These are phyloP conservation scores for Cercospora brassicicola DNA, from an alignment of 2,329 filamentous ascomycete genomes.

Conservation along the genomic window DNA sequence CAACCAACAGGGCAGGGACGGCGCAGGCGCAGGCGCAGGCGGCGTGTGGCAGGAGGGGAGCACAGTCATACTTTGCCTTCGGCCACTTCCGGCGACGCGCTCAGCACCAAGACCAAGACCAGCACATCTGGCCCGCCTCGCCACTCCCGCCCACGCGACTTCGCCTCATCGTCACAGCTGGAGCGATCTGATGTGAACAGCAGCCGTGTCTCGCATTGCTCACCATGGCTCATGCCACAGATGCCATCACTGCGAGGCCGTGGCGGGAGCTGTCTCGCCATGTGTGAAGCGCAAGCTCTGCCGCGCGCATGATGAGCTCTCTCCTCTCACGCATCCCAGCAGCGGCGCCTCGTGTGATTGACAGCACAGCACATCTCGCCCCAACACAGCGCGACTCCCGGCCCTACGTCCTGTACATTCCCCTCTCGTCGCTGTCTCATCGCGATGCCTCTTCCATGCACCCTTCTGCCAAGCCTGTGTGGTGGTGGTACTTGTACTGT, in stretches of 20 bases:
- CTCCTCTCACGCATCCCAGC: background rate
- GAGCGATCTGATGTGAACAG: background rate
- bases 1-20: background rate
- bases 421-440: background rate
- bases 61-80: conserved; percentile 8
- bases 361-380: background rate
- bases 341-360: background rate
- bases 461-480: background rate
- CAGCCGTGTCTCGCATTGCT: background rate
- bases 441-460: background rate
- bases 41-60: conserved; percentile 1
- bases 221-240: background rate
- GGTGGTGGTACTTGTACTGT: background rate
- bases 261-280: background rate
- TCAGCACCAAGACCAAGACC: background rate
- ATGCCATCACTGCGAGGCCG: background rate
- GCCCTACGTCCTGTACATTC: background rate
- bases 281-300: background rate
- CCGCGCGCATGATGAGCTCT: background rate
- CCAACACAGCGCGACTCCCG: background rate
- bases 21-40: background rate
- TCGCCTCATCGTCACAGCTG: background rate
- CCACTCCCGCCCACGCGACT: background rate
- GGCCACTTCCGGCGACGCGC: background rate
- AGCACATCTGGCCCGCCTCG: background rate